Percentiles rank a stretch among this genome's conserved stretches.
Evolutionary conservation across 768 basidiomycete species (phyloP).

Genomic region (Fomitopsis pulvina): DNA sequence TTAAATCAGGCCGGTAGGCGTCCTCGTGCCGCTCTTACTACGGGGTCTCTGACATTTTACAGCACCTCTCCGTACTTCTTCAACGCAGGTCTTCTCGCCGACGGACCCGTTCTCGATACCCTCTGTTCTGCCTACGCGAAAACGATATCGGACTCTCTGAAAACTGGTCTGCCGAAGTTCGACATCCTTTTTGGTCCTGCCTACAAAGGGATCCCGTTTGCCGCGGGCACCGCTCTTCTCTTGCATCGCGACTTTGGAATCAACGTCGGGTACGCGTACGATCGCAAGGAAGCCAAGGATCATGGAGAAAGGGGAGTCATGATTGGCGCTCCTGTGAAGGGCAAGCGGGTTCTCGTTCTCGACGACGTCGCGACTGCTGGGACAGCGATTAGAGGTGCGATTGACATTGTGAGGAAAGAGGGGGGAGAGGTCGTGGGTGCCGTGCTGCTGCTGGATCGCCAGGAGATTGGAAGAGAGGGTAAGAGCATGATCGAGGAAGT

Average conservation of each 20-base stretch:
- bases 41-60: no score
- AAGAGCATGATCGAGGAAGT: constrained; percentile 80
- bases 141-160: constrained; percentile 57
- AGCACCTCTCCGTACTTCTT: constrained; percentile 99
- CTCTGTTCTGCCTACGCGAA: constrained; percentile 80
- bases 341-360: constrained; percentile 78
- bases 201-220: constrained; percentile 95
- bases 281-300: constrained; percentile 92
- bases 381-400: constrained; percentile 80
- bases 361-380: constrained; percentile 97
- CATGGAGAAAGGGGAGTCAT: constrained; percentile 93
- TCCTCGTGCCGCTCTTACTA: neutral
- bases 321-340: constrained; percentile 80
- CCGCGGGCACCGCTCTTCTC: constrained; percentile 73
- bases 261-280: constrained; percentile 80
- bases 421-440: constrained; percentile 87
- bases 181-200: constrained; percentile 95
- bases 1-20: constrained; percentile 90
- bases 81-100: constrained; percentile 86
- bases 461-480: constrained; percentile 74
- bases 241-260: constrained; percentile 60
- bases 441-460: constrained; percentile 78
- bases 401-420: constrained; percentile 58
- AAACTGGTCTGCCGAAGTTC: constrained; percentile 37
- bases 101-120: constrained; percentile 71